Percentiles rank a stretch among this genome's conserved stretches.
phyloP scores from a whole-genome alignment of 257 asterid species.

The Lithospermum erythrorhizon region DNA sequence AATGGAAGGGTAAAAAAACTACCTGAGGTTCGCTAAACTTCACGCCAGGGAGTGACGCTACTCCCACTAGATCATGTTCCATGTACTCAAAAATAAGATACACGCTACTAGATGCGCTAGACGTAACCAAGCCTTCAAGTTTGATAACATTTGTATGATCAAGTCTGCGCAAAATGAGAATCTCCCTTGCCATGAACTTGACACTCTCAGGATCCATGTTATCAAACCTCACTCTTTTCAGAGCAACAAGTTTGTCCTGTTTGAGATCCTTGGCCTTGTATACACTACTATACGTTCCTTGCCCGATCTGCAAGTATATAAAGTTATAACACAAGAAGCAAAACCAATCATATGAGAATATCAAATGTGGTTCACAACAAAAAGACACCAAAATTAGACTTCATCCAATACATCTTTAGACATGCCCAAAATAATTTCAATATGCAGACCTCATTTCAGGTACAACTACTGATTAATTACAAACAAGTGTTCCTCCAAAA shows the following conservation, averaged over 20 bases:
- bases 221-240: slow-evolving; percentile 82
- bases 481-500: background rate
- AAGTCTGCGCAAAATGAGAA: slow-evolving; percentile 65
- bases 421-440: background rate
- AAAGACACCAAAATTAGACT: no score
- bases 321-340: slow-evolving; percentile 33
- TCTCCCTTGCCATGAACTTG: slow-evolving; percentile 96
- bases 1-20: background rate
- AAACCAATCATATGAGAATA: slow-evolving; percentile 17
- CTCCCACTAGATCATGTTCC: slow-evolving; percentile 94
- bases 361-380: slow-evolving; percentile 2
- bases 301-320: slow-evolving; percentile 75
- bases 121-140: slow-evolving; percentile 75
- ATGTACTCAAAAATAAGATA: slow-evolving; percentile 84
- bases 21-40: slow-evolving; percentile 89
- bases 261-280: slow-evolving; percentile 72
- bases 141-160: slow-evolving; percentile 84
- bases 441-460: background rate
- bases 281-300: slow-evolving; percentile 92
- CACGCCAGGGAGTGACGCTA: slow-evolving; percentile 68
- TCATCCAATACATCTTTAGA: no score
- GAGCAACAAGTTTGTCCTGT: slow-evolving; percentile 52
- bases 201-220: slow-evolving; percentile 85
- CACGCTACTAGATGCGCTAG: slow-evolving; percentile 60
- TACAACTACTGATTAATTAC: background rate